Percentiles rank a stretch among this genome's conserved stretches.
Conservation (phyloP, 2,329 filamentous ascomycete species). For the Ophiostoma montium region DNA sequence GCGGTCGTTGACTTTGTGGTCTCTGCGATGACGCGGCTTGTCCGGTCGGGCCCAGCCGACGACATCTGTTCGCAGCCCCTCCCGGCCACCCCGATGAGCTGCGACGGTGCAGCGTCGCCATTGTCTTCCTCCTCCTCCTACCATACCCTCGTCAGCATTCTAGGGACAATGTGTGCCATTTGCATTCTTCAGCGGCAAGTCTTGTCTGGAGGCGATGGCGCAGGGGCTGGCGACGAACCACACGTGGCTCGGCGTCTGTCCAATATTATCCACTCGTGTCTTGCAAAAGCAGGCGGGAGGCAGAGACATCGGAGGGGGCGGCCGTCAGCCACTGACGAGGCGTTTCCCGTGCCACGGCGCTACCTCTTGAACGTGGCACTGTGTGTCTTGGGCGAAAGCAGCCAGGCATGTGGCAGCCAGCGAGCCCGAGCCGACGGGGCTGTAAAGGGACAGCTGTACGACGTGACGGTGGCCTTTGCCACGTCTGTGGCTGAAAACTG, state of each 20-base stretch:
- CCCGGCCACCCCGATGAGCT: not conserved
- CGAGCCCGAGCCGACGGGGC: not conserved
- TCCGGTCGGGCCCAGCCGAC: not conserved
- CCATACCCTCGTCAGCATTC: conserved; percentile 27
- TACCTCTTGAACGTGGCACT: not conserved
- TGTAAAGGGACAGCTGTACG: conserved; percentile 16
- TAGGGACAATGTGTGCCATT: conserved; percentile 27
- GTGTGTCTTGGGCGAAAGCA: not conserved
- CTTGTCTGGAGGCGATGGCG: not conserved
- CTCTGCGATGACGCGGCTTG: conserved; percentile 7
- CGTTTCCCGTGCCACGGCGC: not conserved
- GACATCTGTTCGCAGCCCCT: not conserved
- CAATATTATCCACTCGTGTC: not conserved
- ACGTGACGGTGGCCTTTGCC: conserved; percentile 24
- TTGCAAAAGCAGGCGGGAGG: not conserved
- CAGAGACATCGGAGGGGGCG: not conserved
- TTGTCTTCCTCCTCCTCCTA: conserved; percentile 13
- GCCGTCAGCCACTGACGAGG: not conserved
- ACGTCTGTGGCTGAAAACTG: conserved; percentile 34
- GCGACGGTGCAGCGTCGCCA: not conserved
- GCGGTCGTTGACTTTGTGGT: conserved; percentile 23
- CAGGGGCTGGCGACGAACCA: not conserved
- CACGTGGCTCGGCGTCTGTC: not conserved
- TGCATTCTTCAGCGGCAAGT: conserved; percentile 18
- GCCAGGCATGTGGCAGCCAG: too few relatives aligned